Percentiles rank a stretch among this genome's conserved stretches.
Conservation (phyloP, 2,329 filamentous ascomycete species). For the Microsporum canis region DNA sequence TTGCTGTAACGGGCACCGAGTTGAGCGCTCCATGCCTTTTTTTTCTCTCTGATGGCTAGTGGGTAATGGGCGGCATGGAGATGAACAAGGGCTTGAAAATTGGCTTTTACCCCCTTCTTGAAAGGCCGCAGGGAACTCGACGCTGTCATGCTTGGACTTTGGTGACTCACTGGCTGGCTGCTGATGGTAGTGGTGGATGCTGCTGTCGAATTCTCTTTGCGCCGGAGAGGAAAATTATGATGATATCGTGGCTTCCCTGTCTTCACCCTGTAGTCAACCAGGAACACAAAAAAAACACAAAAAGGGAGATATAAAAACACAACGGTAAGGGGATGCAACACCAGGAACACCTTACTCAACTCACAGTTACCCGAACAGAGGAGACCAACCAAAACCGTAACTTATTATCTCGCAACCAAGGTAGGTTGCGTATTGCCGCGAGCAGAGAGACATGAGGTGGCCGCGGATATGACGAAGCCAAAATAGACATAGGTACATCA, state of each 20-base stretch:
- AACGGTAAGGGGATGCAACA: neutral
- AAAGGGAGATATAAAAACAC: neutral
- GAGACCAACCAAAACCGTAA: neutral
- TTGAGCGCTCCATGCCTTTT: slow-evolving; percentile 1
- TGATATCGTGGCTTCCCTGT: slow-evolving; percentile 1
- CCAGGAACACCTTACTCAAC: neutral
- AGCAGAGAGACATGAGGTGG: slow-evolving; percentile 3
- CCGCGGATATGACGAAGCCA: neutral
- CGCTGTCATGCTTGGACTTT: neutral
- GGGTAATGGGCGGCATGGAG: neutral
- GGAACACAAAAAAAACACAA: neutral
- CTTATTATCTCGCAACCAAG: neutral
- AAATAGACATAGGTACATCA: neutral
- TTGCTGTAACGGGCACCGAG: slow-evolving; percentile 1
- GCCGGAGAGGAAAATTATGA: neutral
- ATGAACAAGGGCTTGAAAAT: slow-evolving; percentile 1
- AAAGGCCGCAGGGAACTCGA: neutral
- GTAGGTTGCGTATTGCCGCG: neutral
- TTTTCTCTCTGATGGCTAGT: neutral
- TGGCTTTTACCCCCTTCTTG: neutral
- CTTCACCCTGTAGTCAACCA: slow-evolving; percentile 5
- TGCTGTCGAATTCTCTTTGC: neutral
- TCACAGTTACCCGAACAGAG: slow-evolving; percentile 1
- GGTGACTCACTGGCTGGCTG: neutral
- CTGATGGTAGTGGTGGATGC: neutral